Conservation (phyloP, 2,329 filamentous ascomycete species). For the Trichoderma arundinaceum region DNA sequence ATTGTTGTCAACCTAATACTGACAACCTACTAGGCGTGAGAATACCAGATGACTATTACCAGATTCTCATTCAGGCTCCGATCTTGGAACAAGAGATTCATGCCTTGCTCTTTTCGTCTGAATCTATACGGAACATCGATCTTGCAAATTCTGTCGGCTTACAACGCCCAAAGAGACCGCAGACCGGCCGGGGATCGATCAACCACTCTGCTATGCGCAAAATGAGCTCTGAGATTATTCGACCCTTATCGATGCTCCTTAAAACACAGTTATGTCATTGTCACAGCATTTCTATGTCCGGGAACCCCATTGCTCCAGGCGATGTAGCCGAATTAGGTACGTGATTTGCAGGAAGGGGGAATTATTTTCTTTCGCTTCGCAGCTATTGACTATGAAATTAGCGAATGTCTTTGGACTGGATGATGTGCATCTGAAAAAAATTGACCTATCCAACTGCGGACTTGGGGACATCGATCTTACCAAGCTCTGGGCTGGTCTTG, state of each 20-base stretch:
- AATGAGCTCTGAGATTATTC: constrained; percentile 50
- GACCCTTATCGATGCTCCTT: constrained; percentile 57
- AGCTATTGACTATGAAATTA: not conserved
- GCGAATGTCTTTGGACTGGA: constrained; percentile 45
- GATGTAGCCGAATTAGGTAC: constrained; percentile 59
- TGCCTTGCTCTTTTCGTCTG: constrained; percentile 60
- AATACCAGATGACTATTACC: constrained; percentile 55
- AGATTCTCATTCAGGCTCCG: constrained; percentile 55
- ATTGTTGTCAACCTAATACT: not conserved
- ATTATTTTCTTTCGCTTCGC: not conserved
- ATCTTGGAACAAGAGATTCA: constrained; percentile 63
- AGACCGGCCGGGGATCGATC: constrained; percentile 37
- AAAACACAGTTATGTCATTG: constrained; percentile 55
- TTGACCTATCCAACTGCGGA: constrained; percentile 59
- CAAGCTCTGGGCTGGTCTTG: constrained; percentile 55
- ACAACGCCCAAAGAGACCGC: constrained; percentile 35
- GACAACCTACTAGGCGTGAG: constrained; percentile 47
- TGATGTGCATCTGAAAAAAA: constrained; percentile 50
- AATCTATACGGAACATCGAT: constrained; percentile 61
- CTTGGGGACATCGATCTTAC: constrained; percentile 56
- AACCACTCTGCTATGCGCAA: constrained; percentile 37
- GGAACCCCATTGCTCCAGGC: constrained; percentile 53
- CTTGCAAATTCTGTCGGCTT: constrained; percentile 52
- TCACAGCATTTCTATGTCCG: constrained; percentile 57
- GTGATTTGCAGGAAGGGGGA: constrained; percentile 5